Evolutionary conservation across 768 basidiomycete species (phyloP), one percentile per base, ranked within the genome.

Genomic region (Collybiopsis luxurians): DNA sequence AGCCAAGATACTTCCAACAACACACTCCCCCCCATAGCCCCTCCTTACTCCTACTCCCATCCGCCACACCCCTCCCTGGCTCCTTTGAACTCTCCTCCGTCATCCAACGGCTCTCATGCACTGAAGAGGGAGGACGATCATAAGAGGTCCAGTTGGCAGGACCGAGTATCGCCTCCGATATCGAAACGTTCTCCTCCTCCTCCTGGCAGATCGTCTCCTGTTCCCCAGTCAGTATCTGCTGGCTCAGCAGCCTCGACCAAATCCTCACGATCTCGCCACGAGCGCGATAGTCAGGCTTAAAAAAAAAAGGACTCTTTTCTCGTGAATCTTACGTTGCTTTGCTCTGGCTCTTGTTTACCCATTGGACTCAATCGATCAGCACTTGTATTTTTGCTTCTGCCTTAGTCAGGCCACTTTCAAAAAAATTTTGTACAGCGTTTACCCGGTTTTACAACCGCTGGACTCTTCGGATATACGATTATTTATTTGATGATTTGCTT

Each of bases 11-110:
- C 28, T 28, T 38, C 55, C 30, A n/a, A 21, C 23, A 44, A 57
- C 38, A 46, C 40, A 23, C 56, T 57, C 19, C 56, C 56, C 13
- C 56, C 56, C 0, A 57, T 57, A 15, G 50, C 56, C 7, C 44
- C 56, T 44, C 42, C 56, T 24, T 57, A 57, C 27, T 50, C 56
- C 19, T 57, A 57, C 40, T 42, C 46, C 19, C 47, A 57, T 42
- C 56, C 47, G 7, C 49, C 45, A 10, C 56, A 51, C 28, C 56
- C 53, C 23, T 54, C 53, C 2, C 28, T 54, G 11, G 53, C 53
- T 42, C 53, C 53, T n/a, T 31, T 54, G 28, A 54, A 19, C 21
- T 54, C 53, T n/a, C 30, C 31, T 49, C 50, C 50, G 23, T 44
- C 40, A 13, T 40, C 40, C 4, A 53, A 42, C 17, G 51, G 51